These are phyloP conservation scores for Dacryopinax spathularia DNA, from an alignment of 768 basidiomycete genomes.

Conservation along the genomic window DNA sequence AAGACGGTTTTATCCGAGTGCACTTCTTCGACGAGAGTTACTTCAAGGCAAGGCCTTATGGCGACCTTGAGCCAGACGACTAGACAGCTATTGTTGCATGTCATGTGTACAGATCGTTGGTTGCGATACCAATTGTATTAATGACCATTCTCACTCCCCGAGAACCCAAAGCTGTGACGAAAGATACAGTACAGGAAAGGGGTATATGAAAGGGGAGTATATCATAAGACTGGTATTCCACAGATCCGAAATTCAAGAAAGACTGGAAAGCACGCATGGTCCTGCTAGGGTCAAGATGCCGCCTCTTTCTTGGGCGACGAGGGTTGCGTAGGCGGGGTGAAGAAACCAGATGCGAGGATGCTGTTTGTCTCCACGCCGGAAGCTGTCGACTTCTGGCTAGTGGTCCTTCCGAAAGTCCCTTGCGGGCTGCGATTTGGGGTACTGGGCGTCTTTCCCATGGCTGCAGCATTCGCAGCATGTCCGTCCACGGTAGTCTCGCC, in stretches of 20 bases:
- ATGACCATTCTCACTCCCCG: background rate
- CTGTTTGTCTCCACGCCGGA: background rate
- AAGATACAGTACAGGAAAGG: background rate
- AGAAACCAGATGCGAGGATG: background rate
- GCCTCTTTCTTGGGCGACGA: background rate
- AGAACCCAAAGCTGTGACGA: background rate
- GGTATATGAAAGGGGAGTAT: background rate
- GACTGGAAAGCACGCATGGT: no score
- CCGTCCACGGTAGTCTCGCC: background rate
- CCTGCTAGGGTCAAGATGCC: no score
- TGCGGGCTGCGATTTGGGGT: background rate
- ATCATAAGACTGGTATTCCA: background rate
- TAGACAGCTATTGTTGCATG: slow-evolving; percentile 18
- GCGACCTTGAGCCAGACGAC: slow-evolving; percentile 65
- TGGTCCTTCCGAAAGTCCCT: background rate
- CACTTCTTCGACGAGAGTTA: slow-evolving; percentile 93
- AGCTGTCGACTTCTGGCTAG: background rate
- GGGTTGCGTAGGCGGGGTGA: background rate
- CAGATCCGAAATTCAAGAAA: no score
- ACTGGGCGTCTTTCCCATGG: background rate
- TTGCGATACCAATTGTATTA: background rate
- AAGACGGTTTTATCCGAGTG: slow-evolving; percentile 87
- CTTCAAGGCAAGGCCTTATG: slow-evolving; percentile 82
- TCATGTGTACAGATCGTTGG: background rate
- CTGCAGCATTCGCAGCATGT: background rate